These are phyloP conservation scores for Bullera alba DNA, from an alignment of 768 basidiomycete genomes.

Conservation along the genomic window DNA sequence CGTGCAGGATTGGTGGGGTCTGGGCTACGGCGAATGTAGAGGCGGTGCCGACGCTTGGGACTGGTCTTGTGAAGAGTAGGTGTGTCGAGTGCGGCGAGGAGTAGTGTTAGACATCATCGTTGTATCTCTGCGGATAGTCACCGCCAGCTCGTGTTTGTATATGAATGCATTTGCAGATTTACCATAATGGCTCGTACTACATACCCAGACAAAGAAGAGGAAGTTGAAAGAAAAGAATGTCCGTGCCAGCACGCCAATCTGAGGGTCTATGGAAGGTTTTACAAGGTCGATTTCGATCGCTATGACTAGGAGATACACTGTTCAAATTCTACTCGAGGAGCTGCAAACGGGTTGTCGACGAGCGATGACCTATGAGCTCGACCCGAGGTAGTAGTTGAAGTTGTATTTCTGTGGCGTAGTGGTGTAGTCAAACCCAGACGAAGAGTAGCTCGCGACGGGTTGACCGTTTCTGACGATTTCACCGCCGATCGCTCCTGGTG, in stretches of 20 bases:
- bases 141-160: no score
- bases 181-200: neutral
- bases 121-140: no score
- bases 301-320: neutral
- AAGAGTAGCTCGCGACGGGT: slow-evolving; percentile 48
- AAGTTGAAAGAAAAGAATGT: slow-evolving; percentile 13
- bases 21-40: slow-evolving; percentile 59
- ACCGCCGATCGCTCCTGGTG: slow-evolving; percentile 55
- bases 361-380: slow-evolving; percentile 28
- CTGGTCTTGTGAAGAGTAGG: slow-evolving; percentile 47
- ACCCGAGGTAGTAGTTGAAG: slow-evolving; percentile 47
- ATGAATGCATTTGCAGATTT: no score
- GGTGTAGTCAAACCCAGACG: slow-evolving; percentile 31
- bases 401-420: slow-evolving; percentile 39
- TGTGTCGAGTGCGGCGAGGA: neutral
- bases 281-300: neutral
- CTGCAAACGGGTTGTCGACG: neutral
- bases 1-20: slow-evolving; percentile 63
- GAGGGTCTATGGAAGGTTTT: neutral
- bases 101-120: no score
- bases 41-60: slow-evolving; percentile 63
- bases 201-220: neutral
- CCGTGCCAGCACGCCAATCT: slow-evolving; percentile 36
- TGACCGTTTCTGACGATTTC: slow-evolving; percentile 53
- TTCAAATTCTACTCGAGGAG: slow-evolving; percentile 4